Evolutionary conservation across 768 basidiomycete genomes (phyloP).

Genomic region (Russula virescens): DNA sequence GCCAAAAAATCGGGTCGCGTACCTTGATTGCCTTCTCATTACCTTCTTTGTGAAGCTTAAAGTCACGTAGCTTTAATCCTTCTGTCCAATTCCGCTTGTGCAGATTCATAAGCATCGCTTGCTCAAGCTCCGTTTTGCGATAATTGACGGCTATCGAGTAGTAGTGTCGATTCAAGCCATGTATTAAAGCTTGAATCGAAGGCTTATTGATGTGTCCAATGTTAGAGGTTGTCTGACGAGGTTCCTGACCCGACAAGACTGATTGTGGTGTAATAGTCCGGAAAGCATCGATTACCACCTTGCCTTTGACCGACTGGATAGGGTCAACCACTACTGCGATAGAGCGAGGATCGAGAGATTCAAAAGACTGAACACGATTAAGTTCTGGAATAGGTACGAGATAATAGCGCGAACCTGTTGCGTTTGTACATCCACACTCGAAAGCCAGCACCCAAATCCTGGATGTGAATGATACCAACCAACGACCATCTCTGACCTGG

Average conservation of each 20-base stretch:
- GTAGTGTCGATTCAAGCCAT: slow-evolving; percentile 96
- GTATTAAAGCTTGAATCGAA: slow-evolving; percentile 97
- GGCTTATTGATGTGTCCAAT: slow-evolving; percentile 99
- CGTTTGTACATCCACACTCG: slow-evolving; percentile 97
- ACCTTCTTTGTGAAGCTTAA: slow-evolving; percentile 76
- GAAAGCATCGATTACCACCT: slow-evolving; percentile 99
- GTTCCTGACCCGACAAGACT: slow-evolving; percentile 88
- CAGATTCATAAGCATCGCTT: slow-evolving; percentile 97
- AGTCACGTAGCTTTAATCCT: slow-evolving; percentile 87
- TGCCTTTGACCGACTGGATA: slow-evolving; percentile 97
- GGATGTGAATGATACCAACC: slow-evolving; percentile 99
- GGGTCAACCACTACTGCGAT: slow-evolving; percentile 98
- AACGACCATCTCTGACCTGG: slow-evolving; percentile 92
- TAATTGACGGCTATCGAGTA: slow-evolving; percentile 98
- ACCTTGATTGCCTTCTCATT: slow-evolving; percentile 97
- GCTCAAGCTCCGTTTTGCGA: slow-evolving; percentile 96
- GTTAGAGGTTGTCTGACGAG: slow-evolving; percentile 95
- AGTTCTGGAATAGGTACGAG: background rate
- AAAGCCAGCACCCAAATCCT: slow-evolving; percentile 99
- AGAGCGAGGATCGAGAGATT: slow-evolving; percentile 85
- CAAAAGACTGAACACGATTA: slow-evolving; percentile 69
- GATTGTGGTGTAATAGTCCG: slow-evolving; percentile 90
- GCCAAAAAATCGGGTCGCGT: slow-evolving; percentile 25
- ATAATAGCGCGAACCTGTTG: slow-evolving; percentile 64
- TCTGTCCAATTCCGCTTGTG: slow-evolving; percentile 99